These are phyloP conservation scores for Pseudonectria foliicola DNA, from an alignment of 2,329 filamentous ascomycete genomes.

Conservation along the genomic window DNA sequence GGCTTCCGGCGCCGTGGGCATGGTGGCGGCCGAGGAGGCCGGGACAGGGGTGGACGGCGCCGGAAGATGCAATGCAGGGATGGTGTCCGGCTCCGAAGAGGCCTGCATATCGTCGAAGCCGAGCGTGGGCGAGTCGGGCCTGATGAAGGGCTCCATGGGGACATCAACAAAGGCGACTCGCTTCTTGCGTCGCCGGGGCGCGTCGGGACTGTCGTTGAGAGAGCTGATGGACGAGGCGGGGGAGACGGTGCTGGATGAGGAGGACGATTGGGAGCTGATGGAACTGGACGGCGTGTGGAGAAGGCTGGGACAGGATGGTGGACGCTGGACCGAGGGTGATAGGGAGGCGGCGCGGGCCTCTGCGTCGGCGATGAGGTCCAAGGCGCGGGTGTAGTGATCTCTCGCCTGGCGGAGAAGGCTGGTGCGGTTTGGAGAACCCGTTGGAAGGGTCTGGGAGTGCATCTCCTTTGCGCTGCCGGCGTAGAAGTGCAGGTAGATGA, in stretches of 20 bases:
- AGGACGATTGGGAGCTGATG: constrained; percentile 31
- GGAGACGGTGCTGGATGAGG: constrained; percentile 12
- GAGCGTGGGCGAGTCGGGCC: constrained; percentile 54
- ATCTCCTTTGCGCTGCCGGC: constrained; percentile 54
- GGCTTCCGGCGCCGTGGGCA: constrained; percentile 3
- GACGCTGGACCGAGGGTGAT: constrained; percentile 25
- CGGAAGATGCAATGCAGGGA: constrained; percentile 2
- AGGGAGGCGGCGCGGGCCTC: constrained; percentile 36
- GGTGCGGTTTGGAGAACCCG: constrained; percentile 38
- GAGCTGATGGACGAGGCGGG: constrained; percentile 34
- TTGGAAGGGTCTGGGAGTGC: constrained; percentile 43
- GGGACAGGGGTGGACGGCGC: constrained; percentile 1
- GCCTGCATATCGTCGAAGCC: constrained; percentile 42
- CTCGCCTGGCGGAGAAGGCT: constrained; percentile 45
- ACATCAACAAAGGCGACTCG: constrained; percentile 31
- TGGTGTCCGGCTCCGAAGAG: constrained; percentile 15
- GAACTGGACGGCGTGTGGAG: constrained; percentile 40
- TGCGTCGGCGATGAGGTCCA: constrained; percentile 39
- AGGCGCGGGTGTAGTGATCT: constrained; percentile 43
- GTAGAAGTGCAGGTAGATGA: constrained; percentile 55
- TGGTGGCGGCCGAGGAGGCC: constrained; percentile 1
- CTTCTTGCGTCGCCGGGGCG: constrained; percentile 26
- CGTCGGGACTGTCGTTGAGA: constrained; percentile 25
- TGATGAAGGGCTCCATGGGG: constrained; percentile 39
- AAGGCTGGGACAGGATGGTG: constrained; percentile 33